Percentiles rank a stretch among this genome's conserved stretches.
Conservation (phyloP, 2,329 filamentous ascomycete genomes). For the Incumbomyces delicatus region DNA sequence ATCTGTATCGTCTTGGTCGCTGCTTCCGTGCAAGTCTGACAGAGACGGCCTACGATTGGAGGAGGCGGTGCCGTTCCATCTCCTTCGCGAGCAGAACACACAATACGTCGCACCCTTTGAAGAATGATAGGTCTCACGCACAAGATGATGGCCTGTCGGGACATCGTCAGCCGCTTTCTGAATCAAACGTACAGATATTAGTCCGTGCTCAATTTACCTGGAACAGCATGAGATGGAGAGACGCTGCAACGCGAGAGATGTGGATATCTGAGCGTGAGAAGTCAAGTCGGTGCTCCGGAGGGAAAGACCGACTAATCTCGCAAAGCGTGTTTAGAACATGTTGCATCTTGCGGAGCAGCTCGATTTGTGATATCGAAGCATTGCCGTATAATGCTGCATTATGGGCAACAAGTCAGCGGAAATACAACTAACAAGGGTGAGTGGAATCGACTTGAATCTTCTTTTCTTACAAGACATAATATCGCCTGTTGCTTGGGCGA, state of each 20-base stretch:
- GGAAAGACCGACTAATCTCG: not conserved
- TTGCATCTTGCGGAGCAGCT: not conserved
- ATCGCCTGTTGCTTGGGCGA: not conserved
- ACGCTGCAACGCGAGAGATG: constrained; percentile 17
- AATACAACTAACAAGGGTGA: too few species aligned
- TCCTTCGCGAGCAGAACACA: not conserved
- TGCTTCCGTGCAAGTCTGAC: constrained; percentile 16
- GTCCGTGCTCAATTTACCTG: too few species aligned
- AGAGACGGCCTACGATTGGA: not conserved
- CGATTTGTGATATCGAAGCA: not conserved
- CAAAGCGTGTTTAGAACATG: not conserved
- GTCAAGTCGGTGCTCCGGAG: not conserved
- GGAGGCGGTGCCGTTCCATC: not conserved
- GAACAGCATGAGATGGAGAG: constrained; percentile 20
- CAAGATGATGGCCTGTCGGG: constrained; percentile 20
- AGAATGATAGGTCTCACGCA: constrained; percentile 19
- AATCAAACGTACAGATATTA: too few species aligned
- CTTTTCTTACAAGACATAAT: not conserved
- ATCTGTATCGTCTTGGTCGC: constrained; percentile 18
- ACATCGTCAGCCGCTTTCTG: too few species aligned
- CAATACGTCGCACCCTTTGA: constrained; percentile 7
- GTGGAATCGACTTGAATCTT: too few species aligned
- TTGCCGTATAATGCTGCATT: not conserved
- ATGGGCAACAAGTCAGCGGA: too few species aligned
- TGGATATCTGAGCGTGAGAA: constrained; percentile 14